phyloP scores from a whole-genome alignment of 164 flowering plant species.

The Piper longum region DNA sequence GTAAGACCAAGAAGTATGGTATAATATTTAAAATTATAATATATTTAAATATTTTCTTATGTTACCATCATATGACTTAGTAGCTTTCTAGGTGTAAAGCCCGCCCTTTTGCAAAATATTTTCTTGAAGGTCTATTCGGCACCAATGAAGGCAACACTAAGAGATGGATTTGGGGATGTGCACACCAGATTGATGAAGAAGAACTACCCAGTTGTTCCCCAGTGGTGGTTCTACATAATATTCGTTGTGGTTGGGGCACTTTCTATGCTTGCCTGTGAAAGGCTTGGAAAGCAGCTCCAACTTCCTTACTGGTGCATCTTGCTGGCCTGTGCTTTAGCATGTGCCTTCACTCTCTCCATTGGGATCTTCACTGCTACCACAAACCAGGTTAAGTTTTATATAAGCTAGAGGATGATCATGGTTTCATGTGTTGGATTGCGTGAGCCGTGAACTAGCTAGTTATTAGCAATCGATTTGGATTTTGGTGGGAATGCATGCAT shows the following conservation, averaged over 20 bases:
- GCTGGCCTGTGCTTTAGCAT: constrained; percentile 25
- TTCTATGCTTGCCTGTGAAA: constrained; percentile 30
- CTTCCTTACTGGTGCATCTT: constrained; percentile 61
- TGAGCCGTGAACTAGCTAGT: not conserved
- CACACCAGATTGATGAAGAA: constrained; percentile 45
- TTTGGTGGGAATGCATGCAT: not conserved
- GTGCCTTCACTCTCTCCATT: constrained; percentile 40
- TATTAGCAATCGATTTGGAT: not conserved
- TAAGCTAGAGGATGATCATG: not conserved
- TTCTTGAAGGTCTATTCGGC: constrained; percentile 2
- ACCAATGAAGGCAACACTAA: constrained; percentile 2
- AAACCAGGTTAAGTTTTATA: constrained; percentile 22
- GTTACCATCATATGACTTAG: no score
- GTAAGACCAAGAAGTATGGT: no score
- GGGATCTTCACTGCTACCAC: constrained; percentile 49
- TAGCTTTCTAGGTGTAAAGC: no score
- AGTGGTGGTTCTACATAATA: constrained; percentile 44
- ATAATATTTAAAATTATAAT: no score
- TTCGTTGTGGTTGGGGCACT: constrained; percentile 13
- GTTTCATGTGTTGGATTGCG: not conserved
- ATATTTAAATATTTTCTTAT: no score
- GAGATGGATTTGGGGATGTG: constrained; percentile 5
- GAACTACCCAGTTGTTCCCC: constrained; percentile 45
- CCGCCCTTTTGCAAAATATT: no score
- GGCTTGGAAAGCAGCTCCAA: constrained; percentile 31